Conservation (phyloP, 2,329 filamentous ascomycete genomes). For the Colletotrichum musicola region DNA sequence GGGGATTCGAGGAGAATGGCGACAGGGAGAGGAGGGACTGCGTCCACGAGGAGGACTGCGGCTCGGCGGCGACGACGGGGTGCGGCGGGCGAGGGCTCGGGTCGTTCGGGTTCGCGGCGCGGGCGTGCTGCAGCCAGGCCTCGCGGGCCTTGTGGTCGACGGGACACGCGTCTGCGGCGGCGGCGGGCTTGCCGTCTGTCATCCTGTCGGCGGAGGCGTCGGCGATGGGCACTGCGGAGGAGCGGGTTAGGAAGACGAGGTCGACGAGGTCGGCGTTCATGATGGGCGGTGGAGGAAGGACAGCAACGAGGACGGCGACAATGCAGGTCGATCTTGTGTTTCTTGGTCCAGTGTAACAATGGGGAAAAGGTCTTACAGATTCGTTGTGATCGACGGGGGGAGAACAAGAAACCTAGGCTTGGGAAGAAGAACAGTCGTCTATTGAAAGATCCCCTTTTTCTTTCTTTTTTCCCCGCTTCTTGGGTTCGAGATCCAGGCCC, state of each 20-base stretch:
- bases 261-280: conserved; percentile 39
- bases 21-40: conserved; percentile 57
- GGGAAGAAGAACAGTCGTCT: background rate
- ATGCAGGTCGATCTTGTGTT: too few species aligned
- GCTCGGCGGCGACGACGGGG: conserved; percentile 39
- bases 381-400: background rate
- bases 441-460: background rate
- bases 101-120: conserved; percentile 59
- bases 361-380: too few species aligned
- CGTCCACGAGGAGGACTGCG: conserved; percentile 54
- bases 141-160: conserved; percentile 76
- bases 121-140: conserved; percentile 83
- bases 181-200: conserved; percentile 12
- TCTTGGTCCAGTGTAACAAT: too few species aligned
- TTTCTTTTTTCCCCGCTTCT: background rate
- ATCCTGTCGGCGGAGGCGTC: conserved; percentile 2
- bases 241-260: conserved; percentile 34
- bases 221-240: conserved; percentile 8
- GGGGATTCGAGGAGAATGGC: conserved; percentile 40
- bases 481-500: too few species aligned
- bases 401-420: background rate
- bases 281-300: background rate
- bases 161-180: conserved; percentile 32
- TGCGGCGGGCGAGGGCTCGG: conserved; percentile 44
- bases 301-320: too few species aligned